Conservation (phyloP, 441 rosid species). For the Jatropha multifida region DNA sequence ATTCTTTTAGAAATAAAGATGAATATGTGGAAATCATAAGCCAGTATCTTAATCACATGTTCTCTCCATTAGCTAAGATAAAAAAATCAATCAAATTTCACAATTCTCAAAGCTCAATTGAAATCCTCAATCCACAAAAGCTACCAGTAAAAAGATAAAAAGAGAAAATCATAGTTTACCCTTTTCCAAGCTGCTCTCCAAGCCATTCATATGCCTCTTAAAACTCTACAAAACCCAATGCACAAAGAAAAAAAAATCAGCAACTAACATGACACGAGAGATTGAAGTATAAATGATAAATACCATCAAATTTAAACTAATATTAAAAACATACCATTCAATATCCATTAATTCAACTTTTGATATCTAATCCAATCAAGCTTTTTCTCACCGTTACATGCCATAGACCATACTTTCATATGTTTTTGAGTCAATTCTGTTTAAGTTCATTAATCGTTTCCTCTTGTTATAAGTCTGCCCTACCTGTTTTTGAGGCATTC, state of each 20-base stretch:
- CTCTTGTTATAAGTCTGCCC: background rate
- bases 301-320: too few relatives aligned
- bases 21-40: background rate
- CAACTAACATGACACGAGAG: too few relatives aligned
- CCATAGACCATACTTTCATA: background rate
- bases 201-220: conserved; percentile 51
- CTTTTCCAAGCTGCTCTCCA: conserved; percentile 47
- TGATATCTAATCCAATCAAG: too few relatives aligned
- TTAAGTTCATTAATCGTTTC: background rate
- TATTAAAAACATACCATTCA: too few relatives aligned
- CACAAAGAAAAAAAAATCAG: background rate
- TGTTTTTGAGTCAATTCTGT: background rate
- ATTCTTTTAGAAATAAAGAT: background rate
- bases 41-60: background rate
- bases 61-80: background rate
- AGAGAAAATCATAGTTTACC: conserved; percentile 32
- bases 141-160: background rate
- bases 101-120: background rate
- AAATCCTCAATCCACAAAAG: conserved; percentile 1
- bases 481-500: background rate
- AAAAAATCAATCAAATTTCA: background rate
- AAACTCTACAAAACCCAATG: conserved; percentile 15
- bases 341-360: too few relatives aligned
- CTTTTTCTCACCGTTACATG: too few relatives aligned
- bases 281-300: too few relatives aligned